phyloP scores from a whole-genome alignment of 2,329 filamentous ascomycete species.

The Sporothrix variecibatus region DNA sequence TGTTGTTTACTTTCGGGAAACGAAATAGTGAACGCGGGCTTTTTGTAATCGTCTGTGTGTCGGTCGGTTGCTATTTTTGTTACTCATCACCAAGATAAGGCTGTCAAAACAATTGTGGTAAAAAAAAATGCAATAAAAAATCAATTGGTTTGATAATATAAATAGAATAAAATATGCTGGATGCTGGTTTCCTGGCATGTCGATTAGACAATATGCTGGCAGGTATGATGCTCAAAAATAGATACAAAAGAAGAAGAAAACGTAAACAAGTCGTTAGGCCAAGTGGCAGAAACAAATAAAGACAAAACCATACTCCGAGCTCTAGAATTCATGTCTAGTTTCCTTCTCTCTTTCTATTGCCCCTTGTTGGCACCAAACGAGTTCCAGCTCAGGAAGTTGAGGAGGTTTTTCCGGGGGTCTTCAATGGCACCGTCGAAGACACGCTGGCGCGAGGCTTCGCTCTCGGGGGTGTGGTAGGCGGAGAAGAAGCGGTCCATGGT shows the following conservation, averaged over 20 bases:
- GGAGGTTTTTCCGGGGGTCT: conserved; percentile 41
- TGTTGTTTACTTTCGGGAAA: not conserved
- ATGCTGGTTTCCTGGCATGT: conserved; percentile 12
- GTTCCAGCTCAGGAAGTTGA: conserved; percentile 41
- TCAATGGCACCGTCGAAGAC: conserved; percentile 39
- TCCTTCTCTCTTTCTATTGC: too few species aligned
- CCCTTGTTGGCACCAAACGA: not conserved
- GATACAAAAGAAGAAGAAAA: not conserved
- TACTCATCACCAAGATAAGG: not conserved
- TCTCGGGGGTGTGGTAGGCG: conserved; percentile 42
- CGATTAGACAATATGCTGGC: not conserved
- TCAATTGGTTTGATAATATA: not conserved
- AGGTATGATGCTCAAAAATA: not conserved
- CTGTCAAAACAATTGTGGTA: not conserved
- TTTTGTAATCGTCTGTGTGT: not conserved
- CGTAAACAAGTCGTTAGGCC: not conserved
- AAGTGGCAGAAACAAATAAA: not conserved
- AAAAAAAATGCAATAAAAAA: not conserved
- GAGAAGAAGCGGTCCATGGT: conserved; percentile 43
- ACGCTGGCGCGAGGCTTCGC: conserved; percentile 39
- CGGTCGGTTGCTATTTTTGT: not conserved
- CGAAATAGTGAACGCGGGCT: not conserved
- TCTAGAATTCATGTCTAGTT: not conserved
- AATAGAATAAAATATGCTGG: not conserved
- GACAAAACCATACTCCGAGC: not conserved